phyloP scores from a whole-genome alignment of 805 yeast genomes.

The Kuraishia hungarica region DNA sequence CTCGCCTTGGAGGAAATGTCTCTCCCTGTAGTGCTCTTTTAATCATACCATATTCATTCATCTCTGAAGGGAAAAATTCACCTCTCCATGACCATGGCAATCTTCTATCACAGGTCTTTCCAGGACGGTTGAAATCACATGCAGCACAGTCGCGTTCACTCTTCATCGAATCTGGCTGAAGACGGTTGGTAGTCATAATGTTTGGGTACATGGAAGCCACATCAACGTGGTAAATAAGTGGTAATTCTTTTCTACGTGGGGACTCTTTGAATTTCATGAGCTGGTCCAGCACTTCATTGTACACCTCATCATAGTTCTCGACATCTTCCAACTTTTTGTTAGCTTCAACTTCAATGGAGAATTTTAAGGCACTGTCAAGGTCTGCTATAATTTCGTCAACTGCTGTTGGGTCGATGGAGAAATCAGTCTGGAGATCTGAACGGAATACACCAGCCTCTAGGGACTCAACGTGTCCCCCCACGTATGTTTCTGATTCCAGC shows the following conservation, averaged over 20 bases:
- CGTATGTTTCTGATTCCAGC: conserved; percentile 92
- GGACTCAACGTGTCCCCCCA: conserved; percentile 98
- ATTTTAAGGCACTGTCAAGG: conserved; percentile 67
- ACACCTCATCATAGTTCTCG: conserved; percentile 70
- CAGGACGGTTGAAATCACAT: conserved; percentile 95
- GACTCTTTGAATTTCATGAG: conserved; percentile 51
- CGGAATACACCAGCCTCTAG: conserved; percentile 97
- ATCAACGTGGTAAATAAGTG: conserved; percentile 93
- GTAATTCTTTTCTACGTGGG: conserved; percentile 66
- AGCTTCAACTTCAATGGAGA: conserved; percentile 79
- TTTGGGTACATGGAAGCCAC: conserved; percentile 99
- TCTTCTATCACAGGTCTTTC: conserved; percentile 85
- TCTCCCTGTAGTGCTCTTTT: conserved; percentile 77
- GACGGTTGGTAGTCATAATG: conserved; percentile 93
- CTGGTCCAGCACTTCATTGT: conserved; percentile 42
- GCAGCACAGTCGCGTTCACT: conserved; percentile 92
- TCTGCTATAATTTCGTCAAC: conserved; percentile 72
- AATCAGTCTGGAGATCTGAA: conserved; percentile 71
- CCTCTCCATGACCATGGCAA: conserved; percentile 99
- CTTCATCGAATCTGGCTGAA: conserved; percentile 98
- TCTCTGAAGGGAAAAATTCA: conserved; percentile 84
- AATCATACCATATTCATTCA: conserved; percentile 86
- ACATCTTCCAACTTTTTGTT: conserved; percentile 68
- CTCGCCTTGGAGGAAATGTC: conserved; percentile 54
- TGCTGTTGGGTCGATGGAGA: conserved; percentile 73